These are phyloP conservation scores for Gossypium herbaceum DNA, from an alignment of 345 rosid species.

Conservation along the genomic window DNA sequence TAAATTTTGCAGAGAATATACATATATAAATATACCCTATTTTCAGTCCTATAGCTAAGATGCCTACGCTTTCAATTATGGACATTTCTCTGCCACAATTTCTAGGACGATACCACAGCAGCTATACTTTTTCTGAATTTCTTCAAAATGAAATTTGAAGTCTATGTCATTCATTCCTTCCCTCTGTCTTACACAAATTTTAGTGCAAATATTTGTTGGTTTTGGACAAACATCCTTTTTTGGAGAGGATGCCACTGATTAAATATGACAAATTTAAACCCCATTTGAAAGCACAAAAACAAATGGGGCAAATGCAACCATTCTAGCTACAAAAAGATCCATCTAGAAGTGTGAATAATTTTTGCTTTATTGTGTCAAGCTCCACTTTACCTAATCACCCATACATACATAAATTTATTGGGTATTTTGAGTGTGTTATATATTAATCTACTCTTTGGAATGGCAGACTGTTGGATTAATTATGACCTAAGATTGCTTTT, in stretches of 20 bases:
- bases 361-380: background rate
- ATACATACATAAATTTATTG: background rate
- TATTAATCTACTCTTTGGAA: background rate
- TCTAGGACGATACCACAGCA: constrained; percentile 7
- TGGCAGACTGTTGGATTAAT: constrained; percentile 29
- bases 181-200: background rate
- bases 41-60: background rate
- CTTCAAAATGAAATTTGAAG: background rate
- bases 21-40: background rate
- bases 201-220: background rate
- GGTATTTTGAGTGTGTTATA: background rate
- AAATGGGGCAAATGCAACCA: background rate
- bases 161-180: background rate
- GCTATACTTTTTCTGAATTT: background rate
- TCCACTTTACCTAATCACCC: background rate
- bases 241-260: background rate
- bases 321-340: background rate
- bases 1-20: background rate
- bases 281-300: background rate
- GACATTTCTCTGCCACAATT: constrained; percentile 7
- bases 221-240: background rate
- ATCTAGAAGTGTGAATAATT: background rate
- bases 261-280: constrained; percentile 5
- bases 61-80: background rate
- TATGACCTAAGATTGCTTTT: constrained; percentile 27